These are phyloP conservation scores for Geotrichum histeridarum DNA, from an alignment of 1,139 yeast genomes.

Conservation along the genomic window DNA sequence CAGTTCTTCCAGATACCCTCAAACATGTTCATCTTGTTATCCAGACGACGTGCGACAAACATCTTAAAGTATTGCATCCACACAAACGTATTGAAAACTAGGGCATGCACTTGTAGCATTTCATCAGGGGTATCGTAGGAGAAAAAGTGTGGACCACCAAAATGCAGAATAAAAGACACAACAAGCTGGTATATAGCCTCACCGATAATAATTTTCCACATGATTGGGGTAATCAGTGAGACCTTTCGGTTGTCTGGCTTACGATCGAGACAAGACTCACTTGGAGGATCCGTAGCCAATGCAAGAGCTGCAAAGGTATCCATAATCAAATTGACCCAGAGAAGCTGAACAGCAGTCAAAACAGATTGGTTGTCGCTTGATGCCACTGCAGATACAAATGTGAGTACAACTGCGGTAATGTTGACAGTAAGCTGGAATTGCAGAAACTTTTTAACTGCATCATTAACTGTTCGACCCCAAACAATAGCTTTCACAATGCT, in stretches of 20 bases:
- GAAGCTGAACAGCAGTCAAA: constrained; percentile 89
- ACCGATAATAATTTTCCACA: constrained; percentile 98
- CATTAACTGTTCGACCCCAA: constrained; percentile 97
- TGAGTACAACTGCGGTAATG: constrained; percentile 86
- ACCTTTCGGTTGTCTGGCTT: constrained; percentile 79
- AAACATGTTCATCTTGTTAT: constrained; percentile 83
- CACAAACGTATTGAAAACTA: constrained; percentile 93
- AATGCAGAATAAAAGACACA: constrained; percentile 75
- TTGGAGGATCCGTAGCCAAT: constrained; percentile 95
- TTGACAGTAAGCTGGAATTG: constrained; percentile 96
- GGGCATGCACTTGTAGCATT: constrained; percentile 60
- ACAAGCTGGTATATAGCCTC: constrained; percentile 74
- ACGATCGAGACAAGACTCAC: constrained; percentile 67
- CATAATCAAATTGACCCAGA: constrained; percentile 98
- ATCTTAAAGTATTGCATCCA: constrained; percentile 96
- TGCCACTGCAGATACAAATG: constrained; percentile 91
- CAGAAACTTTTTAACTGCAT: constrained; percentile 87
- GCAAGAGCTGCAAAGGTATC: constrained; percentile 98
- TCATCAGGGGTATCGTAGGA: constrained; percentile 54
- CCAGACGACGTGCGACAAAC: constrained; percentile 84
- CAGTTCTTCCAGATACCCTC: constrained; percentile 75
- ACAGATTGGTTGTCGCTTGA: constrained; percentile 75
- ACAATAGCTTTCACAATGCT: constrained; percentile 94
- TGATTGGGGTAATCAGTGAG: constrained; percentile 80
- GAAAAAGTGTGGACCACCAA: constrained; percentile 65